Evolutionary conservation across 2,329 filamentous ascomycete species (phyloP).

Genomic region (Hymenoscyphus scutula): DNA sequence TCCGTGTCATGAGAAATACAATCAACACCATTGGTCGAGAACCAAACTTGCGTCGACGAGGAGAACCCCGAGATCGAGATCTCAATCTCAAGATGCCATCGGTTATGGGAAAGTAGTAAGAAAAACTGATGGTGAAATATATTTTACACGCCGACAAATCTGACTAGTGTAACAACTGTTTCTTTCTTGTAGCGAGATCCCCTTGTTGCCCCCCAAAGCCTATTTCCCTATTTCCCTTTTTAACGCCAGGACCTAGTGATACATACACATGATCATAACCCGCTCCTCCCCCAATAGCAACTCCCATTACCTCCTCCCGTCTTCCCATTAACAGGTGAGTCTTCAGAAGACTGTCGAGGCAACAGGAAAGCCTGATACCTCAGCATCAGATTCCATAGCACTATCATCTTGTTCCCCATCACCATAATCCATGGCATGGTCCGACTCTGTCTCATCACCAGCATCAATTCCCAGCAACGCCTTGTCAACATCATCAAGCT

Average conservation of each 20-base stretch:
- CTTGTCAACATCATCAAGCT: constrained; percentile 47
- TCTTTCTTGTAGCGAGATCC: background rate
- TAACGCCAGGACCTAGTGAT: background rate
- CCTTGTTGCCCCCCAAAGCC: background rate
- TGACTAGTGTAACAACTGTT: background rate
- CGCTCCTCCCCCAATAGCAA: background rate
- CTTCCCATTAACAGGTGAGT: background rate
- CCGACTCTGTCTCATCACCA: constrained; percentile 34
- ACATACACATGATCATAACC: background rate
- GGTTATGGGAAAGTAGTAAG: background rate
- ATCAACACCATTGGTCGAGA: background rate
- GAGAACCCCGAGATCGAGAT: background rate
- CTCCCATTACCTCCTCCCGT: background rate
- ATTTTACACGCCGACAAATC: background rate
- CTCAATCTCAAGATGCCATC: background rate
- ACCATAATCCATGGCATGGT: constrained; percentile 34
- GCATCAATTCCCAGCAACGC: constrained; percentile 32
- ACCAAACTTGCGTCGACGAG: background rate
- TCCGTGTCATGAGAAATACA: background rate
- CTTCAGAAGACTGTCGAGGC: background rate
- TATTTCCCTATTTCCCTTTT: background rate
- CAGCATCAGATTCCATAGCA: constrained; percentile 1
- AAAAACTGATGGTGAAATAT: background rate
- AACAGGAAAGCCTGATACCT: background rate
- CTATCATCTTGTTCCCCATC: constrained; percentile 1